Evolutionary conservation across 129 eudicot genomes (phyloP).

Genomic region (Logfia minima): DNA sequence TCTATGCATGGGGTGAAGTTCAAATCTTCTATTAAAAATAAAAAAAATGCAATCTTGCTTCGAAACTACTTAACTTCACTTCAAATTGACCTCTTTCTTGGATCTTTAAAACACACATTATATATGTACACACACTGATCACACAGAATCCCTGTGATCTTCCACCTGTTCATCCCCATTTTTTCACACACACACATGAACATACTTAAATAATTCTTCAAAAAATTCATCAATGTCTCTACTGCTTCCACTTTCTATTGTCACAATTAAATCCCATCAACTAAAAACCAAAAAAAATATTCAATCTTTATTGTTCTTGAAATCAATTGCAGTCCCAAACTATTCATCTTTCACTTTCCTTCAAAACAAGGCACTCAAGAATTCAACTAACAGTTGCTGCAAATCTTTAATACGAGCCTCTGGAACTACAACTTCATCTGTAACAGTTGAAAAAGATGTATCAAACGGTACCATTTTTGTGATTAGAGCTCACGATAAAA

Average conservation of each 20-base stretch:
- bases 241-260: slow-evolving; percentile 8
- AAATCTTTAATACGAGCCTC: slow-evolving; percentile 25
- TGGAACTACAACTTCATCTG: slow-evolving; percentile 15
- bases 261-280: slow-evolving; percentile 15
- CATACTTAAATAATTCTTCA: slow-evolving; percentile 1
- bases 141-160: slow-evolving; percentile 21
- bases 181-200: slow-evolving; percentile 14
- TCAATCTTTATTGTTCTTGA: not conserved
- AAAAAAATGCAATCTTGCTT: slow-evolving; percentile 12
- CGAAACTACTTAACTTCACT: slow-evolving; percentile 20
- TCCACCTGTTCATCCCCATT: slow-evolving; percentile 9
- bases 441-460: slow-evolving; percentile 37
- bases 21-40: not conserved
- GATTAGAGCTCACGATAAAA: slow-evolving; percentile 36
- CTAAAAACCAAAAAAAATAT: slow-evolving; percentile 1
- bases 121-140: slow-evolving; percentile 9
- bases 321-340: not conserved
- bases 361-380: slow-evolving; percentile 5
- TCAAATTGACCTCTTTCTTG: slow-evolving; percentile 21
- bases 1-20: not conserved
- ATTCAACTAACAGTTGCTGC: not conserved
- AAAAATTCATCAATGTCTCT: slow-evolving; percentile 25
- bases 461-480: slow-evolving; percentile 37
- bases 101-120: slow-evolving; percentile 27
- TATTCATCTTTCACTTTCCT: slow-evolving; percentile 4